Conservation (phyloP, 805 yeast genomes). For the Yamadazyma sp. region DNA sequence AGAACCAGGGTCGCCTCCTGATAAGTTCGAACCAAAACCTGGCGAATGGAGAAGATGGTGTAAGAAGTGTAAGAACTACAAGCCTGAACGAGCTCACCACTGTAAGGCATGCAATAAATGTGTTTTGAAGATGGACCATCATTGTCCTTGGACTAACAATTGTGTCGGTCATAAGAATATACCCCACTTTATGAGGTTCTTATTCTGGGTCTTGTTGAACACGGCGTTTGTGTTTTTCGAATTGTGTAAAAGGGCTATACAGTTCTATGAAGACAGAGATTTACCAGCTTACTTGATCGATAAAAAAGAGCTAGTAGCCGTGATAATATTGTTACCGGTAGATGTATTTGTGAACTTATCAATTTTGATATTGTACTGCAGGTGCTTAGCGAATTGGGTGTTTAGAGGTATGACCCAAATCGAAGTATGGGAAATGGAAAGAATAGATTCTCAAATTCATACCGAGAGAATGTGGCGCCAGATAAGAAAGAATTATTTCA, state of each 20-base stretch:
- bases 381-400: constrained; percentile 58
- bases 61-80: constrained; percentile 64
- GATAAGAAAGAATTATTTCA: constrained; percentile 44
- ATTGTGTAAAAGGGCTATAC: constrained; percentile 38
- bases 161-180: constrained; percentile 81
- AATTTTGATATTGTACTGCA: constrained; percentile 54
- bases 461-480: constrained; percentile 54
- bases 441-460: constrained; percentile 66
- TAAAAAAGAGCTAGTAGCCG: constrained; percentile 52
- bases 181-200: constrained; percentile 78
- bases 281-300: constrained; percentile 58
- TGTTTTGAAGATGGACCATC: constrained; percentile 91
- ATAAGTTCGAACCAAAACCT: constrained; percentile 39
- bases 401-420: constrained; percentile 80
- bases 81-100: constrained; percentile 86
- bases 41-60: constrained; percentile 70
- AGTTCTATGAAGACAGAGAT: constrained; percentile 48
- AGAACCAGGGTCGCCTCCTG: constrained; percentile 70
- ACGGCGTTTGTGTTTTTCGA: constrained; percentile 48
- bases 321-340: constrained; percentile 54
- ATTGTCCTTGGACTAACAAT: constrained; percentile 89
- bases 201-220: constrained; percentile 60
- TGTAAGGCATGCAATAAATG: constrained; percentile 76
- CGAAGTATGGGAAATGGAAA: constrained; percentile 88
- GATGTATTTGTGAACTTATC: constrained; percentile 61